Evolutionary conservation across 441 rosid species (phyloP).

Genomic region (Brassica hybrid): DNA sequence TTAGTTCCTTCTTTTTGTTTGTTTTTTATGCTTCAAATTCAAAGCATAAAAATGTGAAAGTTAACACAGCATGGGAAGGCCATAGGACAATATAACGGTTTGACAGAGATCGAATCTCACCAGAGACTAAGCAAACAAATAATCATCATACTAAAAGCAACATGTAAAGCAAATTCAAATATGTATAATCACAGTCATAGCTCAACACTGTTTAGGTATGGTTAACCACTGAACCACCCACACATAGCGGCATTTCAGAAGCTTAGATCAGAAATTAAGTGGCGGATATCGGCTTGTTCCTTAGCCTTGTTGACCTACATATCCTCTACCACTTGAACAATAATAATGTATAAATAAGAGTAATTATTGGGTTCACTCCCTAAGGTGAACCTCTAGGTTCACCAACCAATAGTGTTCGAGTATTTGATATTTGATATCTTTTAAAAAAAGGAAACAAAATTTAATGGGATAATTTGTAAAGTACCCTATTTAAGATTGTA

Average conservation of each 20-base stretch:
- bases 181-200: too few species aligned
- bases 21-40: not conserved
- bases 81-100: not conserved
- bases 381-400: too few species aligned
- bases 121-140: not conserved
- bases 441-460: too few species aligned
- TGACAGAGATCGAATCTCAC: not conserved
- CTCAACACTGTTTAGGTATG: not conserved
- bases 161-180: too few species aligned
- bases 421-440: too few species aligned
- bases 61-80: not conserved
- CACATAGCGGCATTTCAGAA: too few species aligned
- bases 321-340: not conserved
- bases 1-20: not conserved
- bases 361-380: too few species aligned
- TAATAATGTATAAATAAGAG: not conserved
- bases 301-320: not conserved
- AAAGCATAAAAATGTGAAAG: not conserved
- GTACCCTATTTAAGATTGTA: too few species aligned
- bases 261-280: not conserved
- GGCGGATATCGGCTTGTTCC: not conserved
- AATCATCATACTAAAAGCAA: too few species aligned
- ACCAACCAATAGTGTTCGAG: too few species aligned
- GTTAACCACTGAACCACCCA: not conserved
- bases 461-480: too few species aligned